These are phyloP conservation scores for Saturnispora sekii DNA, from an alignment of 805 yeast species.

Conservation along the genomic window DNA sequence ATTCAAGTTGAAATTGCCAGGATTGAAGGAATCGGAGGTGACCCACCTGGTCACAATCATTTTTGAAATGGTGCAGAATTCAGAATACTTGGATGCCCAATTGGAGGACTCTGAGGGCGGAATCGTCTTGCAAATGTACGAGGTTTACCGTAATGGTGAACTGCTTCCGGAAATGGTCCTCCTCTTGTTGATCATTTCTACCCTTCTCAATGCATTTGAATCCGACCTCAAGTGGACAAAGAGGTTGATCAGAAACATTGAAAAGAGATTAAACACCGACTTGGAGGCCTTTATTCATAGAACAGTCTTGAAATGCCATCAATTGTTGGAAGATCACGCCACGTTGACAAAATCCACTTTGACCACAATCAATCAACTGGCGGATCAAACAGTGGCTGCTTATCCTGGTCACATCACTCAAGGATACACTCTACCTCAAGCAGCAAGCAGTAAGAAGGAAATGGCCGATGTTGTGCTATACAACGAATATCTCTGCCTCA, in stretches of 20 bases:
- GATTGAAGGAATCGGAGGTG: conserved; percentile 14
- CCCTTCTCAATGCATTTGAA: conserved; percentile 24
- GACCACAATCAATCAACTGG: conserved; percentile 25
- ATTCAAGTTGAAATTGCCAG: conserved; percentile 15
- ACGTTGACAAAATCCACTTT: conserved; percentile 31
- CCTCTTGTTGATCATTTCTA: conserved; percentile 42
- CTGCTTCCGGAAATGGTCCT: conserved; percentile 49
- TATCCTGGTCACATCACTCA: conserved; percentile 33
- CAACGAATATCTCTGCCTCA: conserved; percentile 47
- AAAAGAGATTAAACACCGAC: conserved; percentile 17
- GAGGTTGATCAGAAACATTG: conserved; percentile 17
- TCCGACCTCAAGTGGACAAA: conserved; percentile 27
- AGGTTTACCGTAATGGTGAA: conserved; percentile 49
- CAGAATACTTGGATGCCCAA: conserved; percentile 26
- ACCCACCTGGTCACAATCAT: conserved; percentile 26
- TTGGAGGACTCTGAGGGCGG: conserved; percentile 25
- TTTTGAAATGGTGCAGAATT: conserved; percentile 29
- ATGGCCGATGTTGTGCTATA: conserved; percentile 49
- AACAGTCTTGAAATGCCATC: conserved; percentile 49
- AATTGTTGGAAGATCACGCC: conserved; percentile 42
- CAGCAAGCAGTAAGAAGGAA: conserved; percentile 18
- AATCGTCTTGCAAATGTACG: conserved; percentile 48
- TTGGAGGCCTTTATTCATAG: conserved; percentile 34
- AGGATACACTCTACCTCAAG: conserved; percentile 14
- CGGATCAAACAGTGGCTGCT: conserved; percentile 30